Conservation (phyloP, 345 rosid species). For the Eucalyptus melliodora region DNA sequence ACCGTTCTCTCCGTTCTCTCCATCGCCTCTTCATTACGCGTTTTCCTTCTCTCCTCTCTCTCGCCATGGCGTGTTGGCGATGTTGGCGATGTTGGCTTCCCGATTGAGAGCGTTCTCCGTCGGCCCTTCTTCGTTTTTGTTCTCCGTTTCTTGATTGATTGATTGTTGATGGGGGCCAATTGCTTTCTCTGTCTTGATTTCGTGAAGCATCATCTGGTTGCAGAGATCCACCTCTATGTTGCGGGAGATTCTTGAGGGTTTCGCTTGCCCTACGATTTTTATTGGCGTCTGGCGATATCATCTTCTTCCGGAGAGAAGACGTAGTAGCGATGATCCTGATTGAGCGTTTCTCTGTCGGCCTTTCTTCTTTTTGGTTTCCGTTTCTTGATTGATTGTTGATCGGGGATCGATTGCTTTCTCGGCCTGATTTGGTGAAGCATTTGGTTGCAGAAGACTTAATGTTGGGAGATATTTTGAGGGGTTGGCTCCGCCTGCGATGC, state of each 20-base stretch:
- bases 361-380: too few relatives aligned
- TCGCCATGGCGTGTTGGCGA: not conserved
- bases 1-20: not conserved
- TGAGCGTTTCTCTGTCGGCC: too few relatives aligned
- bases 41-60: not conserved
- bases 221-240: not conserved
- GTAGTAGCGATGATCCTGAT: too few relatives aligned
- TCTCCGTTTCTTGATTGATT: not conserved
- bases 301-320: too few relatives aligned
- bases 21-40: not conserved
- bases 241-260: not conserved
- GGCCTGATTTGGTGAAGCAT: too few relatives aligned
- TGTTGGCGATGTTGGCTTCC: too few relatives aligned
- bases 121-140: not conserved
- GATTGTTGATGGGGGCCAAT: not conserved
- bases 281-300: not conserved
- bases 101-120: not conserved
- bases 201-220: not conserved
- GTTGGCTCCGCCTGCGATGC: too few relatives aligned
- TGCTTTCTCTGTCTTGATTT: not conserved
- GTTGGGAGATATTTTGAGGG: too few relatives aligned
- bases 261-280: not conserved
- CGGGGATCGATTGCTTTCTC: too few relatives aligned
- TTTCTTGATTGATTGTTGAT: too few relatives aligned
- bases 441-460: too few relatives aligned